These are phyloP conservation scores for Hibiscus mutabilis DNA, from an alignment of 345 rosid species.

Conservation along the genomic window DNA sequence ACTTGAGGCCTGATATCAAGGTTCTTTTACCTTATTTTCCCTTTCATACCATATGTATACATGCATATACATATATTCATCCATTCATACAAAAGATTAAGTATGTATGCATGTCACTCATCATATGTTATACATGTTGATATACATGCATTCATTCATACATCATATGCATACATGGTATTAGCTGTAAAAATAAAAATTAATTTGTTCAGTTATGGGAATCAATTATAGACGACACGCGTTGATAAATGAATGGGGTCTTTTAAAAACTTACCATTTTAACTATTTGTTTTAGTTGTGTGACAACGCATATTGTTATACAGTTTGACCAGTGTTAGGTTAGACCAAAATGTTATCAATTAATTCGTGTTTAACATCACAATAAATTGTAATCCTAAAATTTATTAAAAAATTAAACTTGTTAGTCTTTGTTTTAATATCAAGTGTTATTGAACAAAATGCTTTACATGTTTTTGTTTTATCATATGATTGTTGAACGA, in stretches of 20 bases:
- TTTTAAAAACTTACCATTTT: no score
- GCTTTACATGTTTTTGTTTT: background rate
- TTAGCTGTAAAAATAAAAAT: background rate
- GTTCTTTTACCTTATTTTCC: no score
- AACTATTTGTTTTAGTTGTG: no score
- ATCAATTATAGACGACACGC: background rate
- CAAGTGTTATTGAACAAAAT: background rate
- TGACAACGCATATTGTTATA: background rate
- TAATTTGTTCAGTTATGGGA: background rate
- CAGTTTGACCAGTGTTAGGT: background rate
- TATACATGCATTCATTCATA: background rate
- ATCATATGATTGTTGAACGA: background rate
- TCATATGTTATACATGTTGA: background rate
- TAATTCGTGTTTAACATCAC: background rate
- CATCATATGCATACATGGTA: background rate
- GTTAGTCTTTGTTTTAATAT: background rate
- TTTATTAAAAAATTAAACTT: background rate
- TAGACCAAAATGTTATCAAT: background rate
- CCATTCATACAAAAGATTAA: no score
- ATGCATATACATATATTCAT: no score
- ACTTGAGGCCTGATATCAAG: no score
- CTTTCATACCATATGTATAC: no score
- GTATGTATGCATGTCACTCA: background rate
- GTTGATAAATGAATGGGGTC: no score
- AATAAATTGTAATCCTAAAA: background rate